Evolutionary conservation across 2,329 filamentous ascomycete species (phyloP).

Genomic region (Aspergillus intermedius): DNA sequence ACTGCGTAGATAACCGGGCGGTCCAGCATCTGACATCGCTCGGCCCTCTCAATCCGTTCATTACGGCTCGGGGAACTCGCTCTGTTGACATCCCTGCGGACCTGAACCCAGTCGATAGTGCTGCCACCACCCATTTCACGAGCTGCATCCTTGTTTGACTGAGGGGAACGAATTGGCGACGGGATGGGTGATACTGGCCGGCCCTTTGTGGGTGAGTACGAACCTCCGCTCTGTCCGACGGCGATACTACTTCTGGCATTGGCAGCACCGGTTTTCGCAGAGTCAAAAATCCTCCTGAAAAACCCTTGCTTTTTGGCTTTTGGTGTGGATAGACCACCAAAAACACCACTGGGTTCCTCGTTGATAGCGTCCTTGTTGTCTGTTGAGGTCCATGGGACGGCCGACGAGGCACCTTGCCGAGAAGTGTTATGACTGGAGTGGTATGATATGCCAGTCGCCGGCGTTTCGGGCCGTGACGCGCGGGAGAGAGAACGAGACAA

Average conservation of each 20-base stretch:
- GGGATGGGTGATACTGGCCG: conserved; percentile 43
- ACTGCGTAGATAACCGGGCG: conserved; percentile 82
- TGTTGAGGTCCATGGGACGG: conserved; percentile 51
- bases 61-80: conserved; percentile 89
- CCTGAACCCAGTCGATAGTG: conserved; percentile 86
- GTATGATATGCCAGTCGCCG: conserved; percentile 73
- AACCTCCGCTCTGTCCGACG: conserved; percentile 47
- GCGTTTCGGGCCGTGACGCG: conserved; percentile 43
- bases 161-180: conserved; percentile 27
- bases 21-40: conserved; percentile 92
- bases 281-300: conserved; percentile 91
- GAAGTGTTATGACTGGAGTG: conserved; percentile 74
- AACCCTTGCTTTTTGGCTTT: conserved; percentile 81
- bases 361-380: conserved; percentile 32
- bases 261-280: conserved; percentile 87
- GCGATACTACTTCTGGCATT: conserved; percentile 81
- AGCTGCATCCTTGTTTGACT: conserved; percentile 45
- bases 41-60: conserved; percentile 74
- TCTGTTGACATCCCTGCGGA: conserved; percentile 88
- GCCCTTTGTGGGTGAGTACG: conserved; percentile 44
- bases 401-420: conserved; percentile 54
- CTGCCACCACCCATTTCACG: conserved; percentile 62
- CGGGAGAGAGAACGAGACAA: conserved; percentile 31
- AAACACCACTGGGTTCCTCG: conserved; percentile 59
- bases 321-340: conserved; percentile 71